These are phyloP conservation scores for Tuber umbilicatum DNA, from an alignment of 495 filamentous ascomycete genomes.

Conservation along the genomic window DNA sequence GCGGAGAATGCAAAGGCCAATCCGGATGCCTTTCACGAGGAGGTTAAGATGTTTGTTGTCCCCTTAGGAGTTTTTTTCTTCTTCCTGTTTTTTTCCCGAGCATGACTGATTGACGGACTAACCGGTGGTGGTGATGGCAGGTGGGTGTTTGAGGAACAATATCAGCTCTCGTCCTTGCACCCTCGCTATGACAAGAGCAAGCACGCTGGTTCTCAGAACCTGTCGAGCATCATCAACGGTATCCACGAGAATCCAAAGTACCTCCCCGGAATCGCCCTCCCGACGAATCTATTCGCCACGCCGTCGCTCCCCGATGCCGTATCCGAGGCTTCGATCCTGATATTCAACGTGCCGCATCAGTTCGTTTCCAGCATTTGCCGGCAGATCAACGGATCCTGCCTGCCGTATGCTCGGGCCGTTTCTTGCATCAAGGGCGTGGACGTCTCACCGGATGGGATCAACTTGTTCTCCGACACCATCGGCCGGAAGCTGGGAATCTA, in stretches of 20 bases:
- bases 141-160: slow-evolving; percentile 45
- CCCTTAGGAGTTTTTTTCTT: neutral
- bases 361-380: slow-evolving; percentile 86
- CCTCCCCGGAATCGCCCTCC: slow-evolving; percentile 76
- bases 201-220: slow-evolving; percentile 63
- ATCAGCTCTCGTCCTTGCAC: slow-evolving; percentile 40
- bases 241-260: slow-evolving; percentile 97
- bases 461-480: slow-evolving; percentile 91
- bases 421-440: slow-evolving; percentile 98
- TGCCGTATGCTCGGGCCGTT: slow-evolving; percentile 87
- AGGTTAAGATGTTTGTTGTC: slow-evolving; percentile 91
- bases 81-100: neutral
- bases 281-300: slow-evolving; percentile 79
- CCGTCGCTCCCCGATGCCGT: slow-evolving; percentile 77
- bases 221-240: slow-evolving; percentile 84
- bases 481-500: slow-evolving; percentile 86
- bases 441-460: slow-evolving; percentile 71
- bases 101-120: slow-evolving; percentile 45
- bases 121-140: slow-evolving; percentile 13
- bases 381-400: slow-evolving; percentile 75
- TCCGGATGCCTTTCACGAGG: slow-evolving; percentile 70
- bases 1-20: slow-evolving; percentile 81
- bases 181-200: slow-evolving; percentile 47
- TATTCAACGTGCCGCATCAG: slow-evolving; percentile 98
- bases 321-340: slow-evolving; percentile 71